phyloP scores from a whole-genome alignment of 108 stramenopile species.

The Nitzschia inconspicua region DNA sequence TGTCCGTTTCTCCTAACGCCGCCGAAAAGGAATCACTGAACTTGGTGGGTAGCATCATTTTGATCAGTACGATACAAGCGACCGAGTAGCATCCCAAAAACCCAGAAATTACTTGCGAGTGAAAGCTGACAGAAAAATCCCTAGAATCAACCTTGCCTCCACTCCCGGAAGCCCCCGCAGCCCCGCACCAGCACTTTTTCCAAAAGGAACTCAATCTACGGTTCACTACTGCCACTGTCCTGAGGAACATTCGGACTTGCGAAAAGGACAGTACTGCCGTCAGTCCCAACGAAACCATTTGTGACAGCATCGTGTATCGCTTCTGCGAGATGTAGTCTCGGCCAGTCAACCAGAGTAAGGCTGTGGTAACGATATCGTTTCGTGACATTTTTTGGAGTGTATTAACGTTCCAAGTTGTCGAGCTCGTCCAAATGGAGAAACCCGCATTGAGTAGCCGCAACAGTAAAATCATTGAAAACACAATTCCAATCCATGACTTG shows the following conservation, averaged over 20 bases:
- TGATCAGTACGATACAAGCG: conserved; percentile 66
- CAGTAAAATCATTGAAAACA: conserved; percentile 64
- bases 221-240: conserved; percentile 45
- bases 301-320: conserved; percentile 52
- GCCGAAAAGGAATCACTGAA: conserved; percentile 53
- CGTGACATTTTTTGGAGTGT: conserved; percentile 6
- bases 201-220: conserved; percentile 36
- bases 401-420: background rate
- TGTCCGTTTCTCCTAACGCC: conserved; percentile 50
- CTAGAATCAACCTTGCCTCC: background rate
- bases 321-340: conserved; percentile 49
- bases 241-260: conserved; percentile 64
- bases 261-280: conserved; percentile 61
- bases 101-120: conserved; percentile 19
- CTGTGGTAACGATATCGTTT: conserved; percentile 52
- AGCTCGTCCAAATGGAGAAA: conserved; percentile 24
- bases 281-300: conserved; percentile 58
- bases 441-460: conserved; percentile 49
- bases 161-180: background rate
- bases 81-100: conserved; percentile 70
- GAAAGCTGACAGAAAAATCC: background rate
- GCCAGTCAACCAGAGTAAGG: conserved; percentile 62
- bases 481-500: conserved; percentile 41
- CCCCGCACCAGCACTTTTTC: conserved; percentile 13
- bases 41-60: conserved; percentile 56